Evolutionary conservation across 2,329 filamentous ascomycete species (phyloP), one percentile per base, ranked within the genome.

Genomic region (Ramularia endophylla): DNA sequence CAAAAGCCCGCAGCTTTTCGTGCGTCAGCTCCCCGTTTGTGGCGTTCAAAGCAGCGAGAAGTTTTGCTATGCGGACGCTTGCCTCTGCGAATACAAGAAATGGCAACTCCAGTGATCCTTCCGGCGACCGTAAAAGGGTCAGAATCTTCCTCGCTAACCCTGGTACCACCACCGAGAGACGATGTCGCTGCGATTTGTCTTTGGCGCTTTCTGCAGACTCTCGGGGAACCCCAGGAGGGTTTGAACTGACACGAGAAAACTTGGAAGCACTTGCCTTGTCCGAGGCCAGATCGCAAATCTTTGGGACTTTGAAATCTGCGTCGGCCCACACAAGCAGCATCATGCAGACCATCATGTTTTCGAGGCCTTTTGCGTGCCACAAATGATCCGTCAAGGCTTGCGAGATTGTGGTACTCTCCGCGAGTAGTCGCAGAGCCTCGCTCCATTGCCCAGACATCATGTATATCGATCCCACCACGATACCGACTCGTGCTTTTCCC

Each of bases 321-420:
- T 82, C 84, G 27, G 83, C 78, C 85, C 88, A 95, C 20, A 81
- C 85, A 47, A 94, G 79, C 55, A 97, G 77, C 29, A 97, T 60
- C 52, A 97, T 74, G 57, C 84, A 87, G 18, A 94, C 74, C 34
- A 92, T 69, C 46, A 94, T 86, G 19, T 89, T 80, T 60, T 98
- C 94, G 15, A 98, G 72, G 1, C 87, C 89, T 65, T 97, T 97
- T 13, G 86, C 92, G 66, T 95, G 87, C 90, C 92, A 98, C n/a
- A 97, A 64, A 64, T 95, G 87, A 64, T 98, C 92, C 55, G 87
- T 89, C 44, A 85, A 77, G 27, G 80, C 81, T 54, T 87, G 83
- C 12, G 87, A 83, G 53, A 83, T 79, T 8, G 77, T 77, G 2
- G 85, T 88, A 40, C 84, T 87, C 46, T 95, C 90, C 8, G 80